Evolutionary conservation across 1,284 basidiomycete genomes (phyloP).

Genomic region (Inonotus hispidus): DNA sequence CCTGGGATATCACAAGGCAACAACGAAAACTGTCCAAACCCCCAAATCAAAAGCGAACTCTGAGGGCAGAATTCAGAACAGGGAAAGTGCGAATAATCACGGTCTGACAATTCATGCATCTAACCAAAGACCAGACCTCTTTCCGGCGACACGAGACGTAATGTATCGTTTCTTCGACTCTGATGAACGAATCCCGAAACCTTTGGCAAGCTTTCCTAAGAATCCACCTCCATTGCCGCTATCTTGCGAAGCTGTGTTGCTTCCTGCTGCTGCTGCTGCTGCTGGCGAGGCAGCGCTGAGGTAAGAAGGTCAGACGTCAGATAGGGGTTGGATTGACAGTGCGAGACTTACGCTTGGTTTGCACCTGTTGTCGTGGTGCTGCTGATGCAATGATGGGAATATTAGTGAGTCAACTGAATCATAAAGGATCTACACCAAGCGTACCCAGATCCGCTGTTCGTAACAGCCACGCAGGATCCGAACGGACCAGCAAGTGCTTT

Average conservation of each 20-base stretch:
- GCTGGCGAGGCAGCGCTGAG: not conserved
- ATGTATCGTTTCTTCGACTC: constrained; percentile 14
- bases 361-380: not conserved
- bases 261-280: not conserved
- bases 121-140: constrained; percentile 11
- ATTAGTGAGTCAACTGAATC: not conserved
- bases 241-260: not conserved
- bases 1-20: no score
- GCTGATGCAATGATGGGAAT: not conserved
- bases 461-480: constrained; percentile 24
- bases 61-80: no score
- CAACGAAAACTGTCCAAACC: not conserved
- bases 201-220: not conserved
- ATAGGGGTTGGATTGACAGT: no score
- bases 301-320: not conserved
- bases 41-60: no score
- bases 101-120: constrained; percentile 5
- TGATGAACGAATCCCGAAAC: not conserved
- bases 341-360: not conserved
- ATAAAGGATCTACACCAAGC: not conserved
- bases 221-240: not conserved
- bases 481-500: constrained; percentile 24
- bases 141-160: constrained; percentile 10
- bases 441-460: constrained; percentile 11
- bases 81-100: no score